A percentile compares a stretch with the other conserved stretches of the same genome.
These are phyloP conservation scores for Penstemon davidsonii DNA, from an alignment of 257 asterid species.

Conservation along the genomic window DNA sequence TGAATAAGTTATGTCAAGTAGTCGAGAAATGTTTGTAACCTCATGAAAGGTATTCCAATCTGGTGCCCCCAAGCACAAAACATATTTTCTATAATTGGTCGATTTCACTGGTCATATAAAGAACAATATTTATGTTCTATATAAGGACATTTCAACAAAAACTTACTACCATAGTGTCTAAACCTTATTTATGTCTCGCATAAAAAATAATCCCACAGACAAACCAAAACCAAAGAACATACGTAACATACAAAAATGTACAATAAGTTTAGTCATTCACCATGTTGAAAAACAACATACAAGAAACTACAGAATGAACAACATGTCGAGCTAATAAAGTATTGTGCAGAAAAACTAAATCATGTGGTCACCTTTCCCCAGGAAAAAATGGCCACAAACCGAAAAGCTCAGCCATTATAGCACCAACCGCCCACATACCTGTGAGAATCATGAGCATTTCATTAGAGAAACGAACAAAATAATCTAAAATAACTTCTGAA, in stretches of 20 bases:
- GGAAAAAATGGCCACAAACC: slow-evolving; percentile 85
- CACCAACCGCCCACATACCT: slow-evolving; percentile 99
- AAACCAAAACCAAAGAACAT: no score
- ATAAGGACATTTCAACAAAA: background rate
- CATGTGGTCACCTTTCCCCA: slow-evolving; percentile 75
- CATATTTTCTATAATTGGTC: slow-evolving; percentile 93
- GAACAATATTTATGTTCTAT: slow-evolving; percentile 24
- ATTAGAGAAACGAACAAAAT: slow-evolving; percentile 20
- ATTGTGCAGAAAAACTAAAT: slow-evolving; percentile 22
- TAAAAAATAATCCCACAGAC: no score
- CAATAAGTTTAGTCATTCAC: no score
- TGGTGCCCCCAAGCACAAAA: slow-evolving; percentile 82
- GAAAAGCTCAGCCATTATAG: slow-evolving; percentile 94
- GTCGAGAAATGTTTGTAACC: slow-evolving; percentile 63
- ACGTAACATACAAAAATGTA: no score
- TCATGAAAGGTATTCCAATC: slow-evolving; percentile 80
- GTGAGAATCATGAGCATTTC: slow-evolving; percentile 30
- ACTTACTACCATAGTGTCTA: no score
- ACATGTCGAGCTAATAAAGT: background rate
- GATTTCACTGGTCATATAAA: slow-evolving; percentile 63
- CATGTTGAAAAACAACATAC: background rate
- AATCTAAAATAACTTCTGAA: background rate
- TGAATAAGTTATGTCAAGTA: slow-evolving; percentile 54
- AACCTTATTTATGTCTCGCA: no score
- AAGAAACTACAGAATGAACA: no score